Conservation (phyloP, 495 filamentous ascomycete species). For the Talaromyces wortmannii region DNA sequence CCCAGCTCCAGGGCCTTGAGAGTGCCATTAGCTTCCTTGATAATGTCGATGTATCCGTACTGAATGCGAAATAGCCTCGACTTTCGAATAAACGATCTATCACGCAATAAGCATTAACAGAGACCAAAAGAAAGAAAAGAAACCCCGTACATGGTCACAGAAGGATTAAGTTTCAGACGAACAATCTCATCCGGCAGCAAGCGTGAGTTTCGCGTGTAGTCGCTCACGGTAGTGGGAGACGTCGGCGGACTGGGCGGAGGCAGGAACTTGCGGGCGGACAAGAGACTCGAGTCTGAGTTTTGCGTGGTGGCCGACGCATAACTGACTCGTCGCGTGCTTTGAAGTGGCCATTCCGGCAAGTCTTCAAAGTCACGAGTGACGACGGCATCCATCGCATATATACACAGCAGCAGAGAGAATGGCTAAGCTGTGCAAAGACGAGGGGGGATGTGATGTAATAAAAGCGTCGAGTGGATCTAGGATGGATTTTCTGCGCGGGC, state of each 20-base stretch:
- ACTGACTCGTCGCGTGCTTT: conserved; percentile 24
- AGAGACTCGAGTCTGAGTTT: conserved; percentile 30
- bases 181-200: conserved; percentile 29
- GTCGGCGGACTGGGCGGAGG: conserved; percentile 19
- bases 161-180: conserved; percentile 26
- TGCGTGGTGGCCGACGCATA: conserved; percentile 31
- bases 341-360: conserved; percentile 21
- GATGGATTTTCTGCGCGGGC: too few species aligned
- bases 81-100: conserved; percentile 33
- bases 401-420: too few species aligned
- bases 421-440: too few species aligned
- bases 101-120: background rate
- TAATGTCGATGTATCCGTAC: conserved; percentile 35
- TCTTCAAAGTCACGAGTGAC: conserved; percentile 20
- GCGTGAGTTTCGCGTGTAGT: conserved; percentile 25
- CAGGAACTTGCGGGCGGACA: conserved; percentile 15
- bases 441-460: too few species aligned
- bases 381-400: background rate
- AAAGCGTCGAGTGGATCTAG: too few species aligned
- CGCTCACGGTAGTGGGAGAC: conserved; percentile 22
- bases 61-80: conserved; percentile 35
- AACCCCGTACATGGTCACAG: conserved; percentile 31
- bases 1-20: conserved; percentile 33
- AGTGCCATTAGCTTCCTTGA: conserved; percentile 30
- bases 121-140: background rate